Base-by-base conservation (phyloP, 108 stramenopile genomes). In the Cyclotella choctawhatcheeana region DNA sequence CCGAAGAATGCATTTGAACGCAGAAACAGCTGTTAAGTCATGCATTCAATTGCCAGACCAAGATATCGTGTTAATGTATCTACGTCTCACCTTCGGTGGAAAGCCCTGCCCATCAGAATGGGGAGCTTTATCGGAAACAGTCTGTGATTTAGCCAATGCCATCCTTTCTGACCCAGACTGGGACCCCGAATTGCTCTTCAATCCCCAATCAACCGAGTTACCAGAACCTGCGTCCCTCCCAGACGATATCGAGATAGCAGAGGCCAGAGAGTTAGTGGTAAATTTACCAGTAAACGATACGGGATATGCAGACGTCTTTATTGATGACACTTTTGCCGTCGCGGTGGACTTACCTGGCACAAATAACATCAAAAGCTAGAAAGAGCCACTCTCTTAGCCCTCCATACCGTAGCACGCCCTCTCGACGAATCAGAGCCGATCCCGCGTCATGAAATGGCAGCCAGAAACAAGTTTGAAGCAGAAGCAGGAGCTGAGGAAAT, bases 71-170 rank as follows among this genome's bases (percentile, higher is more conserved):
- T 6, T 66, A 16, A 56, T 71, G 44, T 44, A 58, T 0, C 44
- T 71, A 10, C 30, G 77, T 58, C 54, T 71, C 0, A 65, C 77
- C 37, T 78, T 78, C 33, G 70, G 77, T 1, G 77, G 77, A 3
- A 44, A 61, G 1, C 44, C 70, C 2, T 27, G 70, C 25, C 77
- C 77, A 18, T 71, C 20, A 2, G 70, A 65, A 44, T 78, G 54
- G 53, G 54, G 70, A 0, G 26, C 24, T 26, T 2, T 71, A 10
- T 55, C 77, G 14, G 76, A 77, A 26, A 40, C 76, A 5, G 32
- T 77, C 47, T 64, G 62, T 21, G 69, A 77, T 20, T 35, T 78
- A 2, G 20, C 63, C 0, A 78, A 27, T 5, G 56, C 44, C 4
- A 56, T 78, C 25, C 31, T 78, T 0, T 34, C 16, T 1, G 22